Evolutionary conservation across 345 rosid species (phyloP).

Genomic region (Reutealis trisperma): DNA sequence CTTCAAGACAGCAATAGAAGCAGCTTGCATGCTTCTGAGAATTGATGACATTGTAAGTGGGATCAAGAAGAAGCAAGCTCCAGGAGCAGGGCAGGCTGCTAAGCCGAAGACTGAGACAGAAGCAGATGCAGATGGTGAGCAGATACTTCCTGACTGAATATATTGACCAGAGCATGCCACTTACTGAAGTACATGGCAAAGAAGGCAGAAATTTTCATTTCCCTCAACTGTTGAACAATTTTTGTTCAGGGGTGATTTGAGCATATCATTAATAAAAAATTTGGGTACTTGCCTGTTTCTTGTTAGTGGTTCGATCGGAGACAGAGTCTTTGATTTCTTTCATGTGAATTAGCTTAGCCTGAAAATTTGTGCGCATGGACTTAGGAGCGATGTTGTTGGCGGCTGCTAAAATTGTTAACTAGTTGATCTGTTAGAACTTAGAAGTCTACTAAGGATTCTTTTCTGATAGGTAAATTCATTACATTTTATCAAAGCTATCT

Average conservation of each 20-base stretch:
- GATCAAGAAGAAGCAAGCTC: slow-evolving; percentile 88
- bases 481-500: too few relatives aligned
- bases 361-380: too few relatives aligned
- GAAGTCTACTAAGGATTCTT: too few relatives aligned
- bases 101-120: slow-evolving; percentile 84
- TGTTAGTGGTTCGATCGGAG: too few relatives aligned
- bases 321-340: too few relatives aligned
- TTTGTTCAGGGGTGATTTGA: neutral
- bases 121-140: slow-evolving; percentile 91
- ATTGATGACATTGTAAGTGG: slow-evolving; percentile 97
- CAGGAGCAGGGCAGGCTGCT: slow-evolving; percentile 60
- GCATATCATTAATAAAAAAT: too few relatives aligned
- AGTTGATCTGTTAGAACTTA: too few relatives aligned
- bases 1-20: slow-evolving; percentile 92
- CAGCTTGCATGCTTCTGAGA: slow-evolving; percentile 90
- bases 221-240: neutral
- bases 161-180: neutral
- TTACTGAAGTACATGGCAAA: neutral
- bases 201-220: neutral
- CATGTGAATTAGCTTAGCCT: too few relatives aligned
- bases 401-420: too few relatives aligned
- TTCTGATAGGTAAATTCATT: too few relatives aligned
- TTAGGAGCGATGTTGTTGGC: too few relatives aligned
- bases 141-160: slow-evolving; percentile 77
- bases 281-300: too few relatives aligned